Conservation (phyloP, 345 rosid genomes). For the Eucalyptus shirleyi region DNA sequence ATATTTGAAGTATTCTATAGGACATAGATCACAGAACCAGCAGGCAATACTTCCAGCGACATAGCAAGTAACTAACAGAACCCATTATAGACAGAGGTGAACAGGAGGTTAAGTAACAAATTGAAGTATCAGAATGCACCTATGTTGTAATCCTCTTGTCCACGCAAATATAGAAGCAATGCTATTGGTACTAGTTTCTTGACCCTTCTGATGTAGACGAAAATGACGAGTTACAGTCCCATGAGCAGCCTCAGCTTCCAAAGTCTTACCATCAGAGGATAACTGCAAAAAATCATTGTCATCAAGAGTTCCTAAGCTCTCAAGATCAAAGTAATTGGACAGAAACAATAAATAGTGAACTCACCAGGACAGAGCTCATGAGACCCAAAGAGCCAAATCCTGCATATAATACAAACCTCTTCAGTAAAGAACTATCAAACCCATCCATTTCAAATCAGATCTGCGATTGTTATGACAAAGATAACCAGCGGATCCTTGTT, state of each 20-base stretch:
- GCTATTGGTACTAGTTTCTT: conserved; percentile 97
- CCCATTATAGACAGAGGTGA: background rate
- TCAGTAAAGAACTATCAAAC: background rate
- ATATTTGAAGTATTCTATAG: background rate
- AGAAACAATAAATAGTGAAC: conserved; percentile 2
- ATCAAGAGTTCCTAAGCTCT: background rate
- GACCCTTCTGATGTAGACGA: conserved; percentile 82
- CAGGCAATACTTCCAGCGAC: background rate
- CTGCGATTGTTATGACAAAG: background rate
- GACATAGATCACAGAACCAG: background rate
- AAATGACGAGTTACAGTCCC: conserved; percentile 97
- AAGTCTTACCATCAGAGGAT: conserved; percentile 88
- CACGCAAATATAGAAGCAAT: conserved; percentile 97
- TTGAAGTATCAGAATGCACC: conserved; percentile 22
- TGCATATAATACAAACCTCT: conserved; percentile 11
- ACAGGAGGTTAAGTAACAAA: background rate
- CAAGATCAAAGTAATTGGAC: background rate
- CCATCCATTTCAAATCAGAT: background rate
- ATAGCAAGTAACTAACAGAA: background rate
- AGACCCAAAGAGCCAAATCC: conserved; percentile 98
- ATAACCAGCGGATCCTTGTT: background rate
- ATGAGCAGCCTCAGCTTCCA: conserved; percentile 98
- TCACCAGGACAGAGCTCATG: conserved; percentile 90
- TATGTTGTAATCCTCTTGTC: conserved; percentile 87
- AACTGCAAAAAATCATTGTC: conserved; percentile 27